phyloP scores from a whole-genome alignment of 2,329 filamentous ascomycete species.

The Byssothecium circinans region DNA sequence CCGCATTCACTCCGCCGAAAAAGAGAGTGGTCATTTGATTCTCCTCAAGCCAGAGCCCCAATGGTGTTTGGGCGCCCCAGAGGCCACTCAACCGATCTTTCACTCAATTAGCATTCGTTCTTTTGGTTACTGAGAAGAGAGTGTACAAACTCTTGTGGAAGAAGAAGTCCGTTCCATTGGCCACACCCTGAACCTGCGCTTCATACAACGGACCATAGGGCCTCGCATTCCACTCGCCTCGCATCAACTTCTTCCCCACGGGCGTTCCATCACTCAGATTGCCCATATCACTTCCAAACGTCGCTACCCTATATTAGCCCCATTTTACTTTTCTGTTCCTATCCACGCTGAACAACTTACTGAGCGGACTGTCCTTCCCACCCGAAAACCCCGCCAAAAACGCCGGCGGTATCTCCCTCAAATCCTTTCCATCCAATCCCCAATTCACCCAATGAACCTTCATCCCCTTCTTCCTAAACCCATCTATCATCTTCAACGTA shows the following conservation, averaged over 20 bases:
- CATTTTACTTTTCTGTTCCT: not conserved
- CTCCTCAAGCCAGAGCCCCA: constrained; percentile 37
- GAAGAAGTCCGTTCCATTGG: constrained; percentile 17
- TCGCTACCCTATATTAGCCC: constrained; percentile 1
- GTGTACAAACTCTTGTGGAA: constrained; percentile 29
- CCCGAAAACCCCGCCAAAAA: constrained; percentile 17
- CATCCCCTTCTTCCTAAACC: constrained; percentile 37
- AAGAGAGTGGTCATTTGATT: constrained; percentile 43
- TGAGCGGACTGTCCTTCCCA: constrained; percentile 6
- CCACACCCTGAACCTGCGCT: constrained; percentile 18
- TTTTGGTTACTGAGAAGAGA: not conserved
- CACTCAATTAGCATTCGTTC: not conserved
- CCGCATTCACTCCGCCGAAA: constrained; percentile 44
- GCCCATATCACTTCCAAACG: constrained; percentile 18
- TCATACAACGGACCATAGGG: constrained; percentile 42
- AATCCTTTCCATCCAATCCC: constrained; percentile 38
- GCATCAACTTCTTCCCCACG: constrained; percentile 36
- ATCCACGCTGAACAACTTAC: constrained; percentile 1
- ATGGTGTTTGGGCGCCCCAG: constrained; percentile 38
- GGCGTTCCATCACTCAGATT: constrained; percentile 18
- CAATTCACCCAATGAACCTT: constrained; percentile 42
- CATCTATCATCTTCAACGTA: constrained; percentile 38
- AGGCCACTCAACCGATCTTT: constrained; percentile 38
- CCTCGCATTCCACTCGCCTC: constrained; percentile 42
- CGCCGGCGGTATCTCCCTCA: constrained; percentile 35